A percentile compares a stretch with the other conserved stretches of the same genome.
phyloP scores from a whole-genome alignment of 2,329 filamentous ascomycete species.

The Fusarium domesticum region DNA sequence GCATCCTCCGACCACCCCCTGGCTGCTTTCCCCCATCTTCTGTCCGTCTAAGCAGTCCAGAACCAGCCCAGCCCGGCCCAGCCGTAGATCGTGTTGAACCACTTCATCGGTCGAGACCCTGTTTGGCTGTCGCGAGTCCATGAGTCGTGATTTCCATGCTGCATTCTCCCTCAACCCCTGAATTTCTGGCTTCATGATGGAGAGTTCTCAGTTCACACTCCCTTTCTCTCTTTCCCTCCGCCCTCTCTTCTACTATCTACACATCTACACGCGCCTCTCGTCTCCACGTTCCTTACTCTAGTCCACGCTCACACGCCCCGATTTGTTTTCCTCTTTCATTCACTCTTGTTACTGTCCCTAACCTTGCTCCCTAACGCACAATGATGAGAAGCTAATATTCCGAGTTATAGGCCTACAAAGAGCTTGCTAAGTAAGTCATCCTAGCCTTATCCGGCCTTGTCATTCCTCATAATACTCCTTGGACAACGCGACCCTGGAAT shows the following conservation, averaged over 20 bases:
- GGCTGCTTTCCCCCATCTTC: slow-evolving; percentile 13
- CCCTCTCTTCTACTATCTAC: too few species aligned
- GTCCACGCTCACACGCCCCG: too few species aligned
- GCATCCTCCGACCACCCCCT: slow-evolving; percentile 9
- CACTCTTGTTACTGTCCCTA: too few species aligned
- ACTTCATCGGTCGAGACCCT: slow-evolving; percentile 22
- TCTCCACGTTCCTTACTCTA: too few species aligned
- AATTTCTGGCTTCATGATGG: slow-evolving; percentile 1
- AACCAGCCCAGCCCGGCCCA: slow-evolving; percentile 11
- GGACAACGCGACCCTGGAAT: too few species aligned
- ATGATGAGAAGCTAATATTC: slow-evolving; percentile 28
- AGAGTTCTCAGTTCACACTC: too few species aligned
- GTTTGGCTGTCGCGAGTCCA: slow-evolving; percentile 8
- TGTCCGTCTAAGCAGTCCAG: slow-evolving; percentile 10
- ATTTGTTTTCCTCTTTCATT: too few species aligned
- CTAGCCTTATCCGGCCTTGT: too few species aligned
- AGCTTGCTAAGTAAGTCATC: slow-evolving; percentile 36
- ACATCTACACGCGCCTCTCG: too few species aligned
- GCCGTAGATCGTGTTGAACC: slow-evolving; percentile 17
- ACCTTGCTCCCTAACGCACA: too few species aligned
- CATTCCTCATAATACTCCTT: too few species aligned
- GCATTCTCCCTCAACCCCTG: slow-evolving; percentile 10
- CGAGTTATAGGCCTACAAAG: slow-evolving; percentile 37
- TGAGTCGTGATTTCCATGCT: slow-evolving; percentile 16
- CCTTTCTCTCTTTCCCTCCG: too few species aligned